Conservation (phyloP, 2,329 filamentous ascomycete genomes). For the Neospermospora avenae region DNA sequence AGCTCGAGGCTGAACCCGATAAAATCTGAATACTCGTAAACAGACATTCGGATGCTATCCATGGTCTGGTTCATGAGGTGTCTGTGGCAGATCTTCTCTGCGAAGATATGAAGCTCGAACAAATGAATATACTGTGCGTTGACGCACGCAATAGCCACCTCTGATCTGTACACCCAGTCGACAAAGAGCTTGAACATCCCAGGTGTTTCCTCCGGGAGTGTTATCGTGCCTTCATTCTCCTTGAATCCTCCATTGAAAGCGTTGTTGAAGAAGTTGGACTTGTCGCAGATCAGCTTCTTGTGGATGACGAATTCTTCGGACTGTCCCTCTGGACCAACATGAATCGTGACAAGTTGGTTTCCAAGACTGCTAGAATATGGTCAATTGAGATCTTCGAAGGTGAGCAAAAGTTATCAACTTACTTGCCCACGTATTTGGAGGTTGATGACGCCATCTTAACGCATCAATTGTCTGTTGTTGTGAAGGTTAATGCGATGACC, state of each 20-base stretch:
- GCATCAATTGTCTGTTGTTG: not conserved
- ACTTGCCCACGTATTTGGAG: not conserved
- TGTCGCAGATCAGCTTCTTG: conserved; percentile 23
- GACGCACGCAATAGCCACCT: not conserved
- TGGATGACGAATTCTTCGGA: conserved; percentile 24
- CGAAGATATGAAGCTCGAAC: not conserved
- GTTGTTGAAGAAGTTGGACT: conserved; percentile 6
- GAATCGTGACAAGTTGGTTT: conserved; percentile 21
- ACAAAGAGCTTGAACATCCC: conserved; percentile 1
- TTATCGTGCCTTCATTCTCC: conserved; percentile 9
- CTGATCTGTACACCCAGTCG: conserved; percentile 8
- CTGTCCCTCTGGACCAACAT: conserved; percentile 19
- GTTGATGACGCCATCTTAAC: not conserved
- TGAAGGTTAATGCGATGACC: not conserved
- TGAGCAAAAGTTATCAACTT: not conserved
- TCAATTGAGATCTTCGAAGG: not conserved
- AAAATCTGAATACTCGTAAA: not conserved
- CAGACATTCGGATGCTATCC: not conserved
- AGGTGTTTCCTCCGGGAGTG: conserved; percentile 10
- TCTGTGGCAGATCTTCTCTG: not conserved
- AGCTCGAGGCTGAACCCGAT: not conserved
- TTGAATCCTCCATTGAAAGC: conserved; percentile 16
- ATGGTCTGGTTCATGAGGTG: conserved; percentile 1
- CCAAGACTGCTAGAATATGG: conserved; percentile 3
- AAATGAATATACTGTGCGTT: not conserved